These are phyloP conservation scores for Termitomyces sp. DNA, from an alignment of 768 basidiomycete genomes.

Conservation along the genomic window DNA sequence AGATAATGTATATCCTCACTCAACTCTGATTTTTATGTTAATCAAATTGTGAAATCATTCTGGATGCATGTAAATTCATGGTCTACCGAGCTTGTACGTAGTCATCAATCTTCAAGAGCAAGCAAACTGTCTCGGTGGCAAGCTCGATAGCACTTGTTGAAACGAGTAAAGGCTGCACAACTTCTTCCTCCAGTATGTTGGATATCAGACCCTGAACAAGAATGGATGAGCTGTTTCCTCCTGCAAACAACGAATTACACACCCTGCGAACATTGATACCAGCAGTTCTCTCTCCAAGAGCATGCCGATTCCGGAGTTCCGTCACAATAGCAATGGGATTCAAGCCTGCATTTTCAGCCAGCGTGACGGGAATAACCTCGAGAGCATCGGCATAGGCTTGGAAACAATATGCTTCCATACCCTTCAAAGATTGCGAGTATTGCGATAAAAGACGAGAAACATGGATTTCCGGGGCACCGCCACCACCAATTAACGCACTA, in stretches of 20 bases:
- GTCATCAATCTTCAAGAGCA: conserved; percentile 94
- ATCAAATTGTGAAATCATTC: neutral
- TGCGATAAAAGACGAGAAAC: conserved; percentile 89
- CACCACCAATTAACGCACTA: conserved; percentile 89
- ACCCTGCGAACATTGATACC: conserved; percentile 99
- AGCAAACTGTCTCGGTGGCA: conserved; percentile 94
- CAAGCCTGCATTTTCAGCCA: conserved; percentile 97
- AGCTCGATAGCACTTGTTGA: conserved; percentile 94
- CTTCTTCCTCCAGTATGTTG: conserved; percentile 96
- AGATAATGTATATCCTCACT: conserved; percentile 1
- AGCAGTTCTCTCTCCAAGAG: conserved; percentile 88
- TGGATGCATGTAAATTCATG: neutral
- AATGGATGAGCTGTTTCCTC: neutral
- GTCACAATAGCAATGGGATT: conserved; percentile 99
- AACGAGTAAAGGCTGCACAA: conserved; percentile 92
- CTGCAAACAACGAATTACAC: conserved; percentile 15
- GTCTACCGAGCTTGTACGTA: conserved; percentile 71
- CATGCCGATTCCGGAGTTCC: conserved; percentile 94
- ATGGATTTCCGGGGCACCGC: conserved; percentile 97
- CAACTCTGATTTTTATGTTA: neutral
- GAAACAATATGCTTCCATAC: conserved; percentile 99
- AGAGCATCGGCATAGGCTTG: conserved; percentile 97
- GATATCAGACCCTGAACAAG: conserved; percentile 79
- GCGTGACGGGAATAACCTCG: conserved; percentile 94
- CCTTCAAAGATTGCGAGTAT: conserved; percentile 87